Conservation (phyloP, 208 protist genomes). For the Porcisia hertigi region DNA sequence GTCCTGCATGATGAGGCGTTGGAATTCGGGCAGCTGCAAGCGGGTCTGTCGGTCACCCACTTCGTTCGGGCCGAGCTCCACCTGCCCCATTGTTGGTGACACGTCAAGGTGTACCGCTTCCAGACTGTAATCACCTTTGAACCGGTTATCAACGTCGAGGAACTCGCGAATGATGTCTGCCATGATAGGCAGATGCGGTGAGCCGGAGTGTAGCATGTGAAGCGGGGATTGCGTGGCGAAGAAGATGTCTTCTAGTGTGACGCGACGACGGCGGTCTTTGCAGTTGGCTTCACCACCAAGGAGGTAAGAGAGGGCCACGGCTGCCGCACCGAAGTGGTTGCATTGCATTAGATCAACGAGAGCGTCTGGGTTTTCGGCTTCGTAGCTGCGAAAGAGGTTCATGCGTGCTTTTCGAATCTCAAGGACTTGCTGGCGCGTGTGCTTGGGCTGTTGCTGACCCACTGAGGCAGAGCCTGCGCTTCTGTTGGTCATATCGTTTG, state of each 20-base stretch:
- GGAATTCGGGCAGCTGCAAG: slow-evolving; percentile 85
- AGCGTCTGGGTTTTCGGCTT: slow-evolving; percentile 48
- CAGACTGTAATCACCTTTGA: slow-evolving; percentile 83
- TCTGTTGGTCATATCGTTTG: slow-evolving; percentile 24
- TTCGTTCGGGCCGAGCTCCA: slow-evolving; percentile 85
- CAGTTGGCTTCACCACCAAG: slow-evolving; percentile 69
- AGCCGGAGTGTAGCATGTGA: slow-evolving; percentile 78
- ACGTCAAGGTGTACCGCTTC: slow-evolving; percentile 84
- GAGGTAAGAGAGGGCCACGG: slow-evolving; percentile 78
- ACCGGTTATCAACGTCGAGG: slow-evolving; percentile 88
- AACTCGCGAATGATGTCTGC: slow-evolving; percentile 86
- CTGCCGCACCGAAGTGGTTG: slow-evolving; percentile 77
- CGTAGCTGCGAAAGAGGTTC: slow-evolving; percentile 79
- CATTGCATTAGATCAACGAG: slow-evolving; percentile 54
- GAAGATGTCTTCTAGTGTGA: slow-evolving; percentile 91
- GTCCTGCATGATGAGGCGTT: slow-evolving; percentile 74
- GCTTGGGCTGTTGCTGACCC: slow-evolving; percentile 40
- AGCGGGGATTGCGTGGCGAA: slow-evolving; percentile 89
- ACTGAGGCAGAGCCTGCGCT: slow-evolving; percentile 35
- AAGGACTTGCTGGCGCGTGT: slow-evolving; percentile 73
- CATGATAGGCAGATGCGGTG: slow-evolving; percentile 72
- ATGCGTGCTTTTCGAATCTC: slow-evolving; percentile 70
- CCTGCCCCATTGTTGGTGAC: slow-evolving; percentile 80
- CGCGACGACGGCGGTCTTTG: slow-evolving; percentile 72
- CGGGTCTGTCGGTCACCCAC: slow-evolving; percentile 83